Evolutionary conservation across 768 basidiomycete species (phyloP).

Genomic region (Hericium coralloides): DNA sequence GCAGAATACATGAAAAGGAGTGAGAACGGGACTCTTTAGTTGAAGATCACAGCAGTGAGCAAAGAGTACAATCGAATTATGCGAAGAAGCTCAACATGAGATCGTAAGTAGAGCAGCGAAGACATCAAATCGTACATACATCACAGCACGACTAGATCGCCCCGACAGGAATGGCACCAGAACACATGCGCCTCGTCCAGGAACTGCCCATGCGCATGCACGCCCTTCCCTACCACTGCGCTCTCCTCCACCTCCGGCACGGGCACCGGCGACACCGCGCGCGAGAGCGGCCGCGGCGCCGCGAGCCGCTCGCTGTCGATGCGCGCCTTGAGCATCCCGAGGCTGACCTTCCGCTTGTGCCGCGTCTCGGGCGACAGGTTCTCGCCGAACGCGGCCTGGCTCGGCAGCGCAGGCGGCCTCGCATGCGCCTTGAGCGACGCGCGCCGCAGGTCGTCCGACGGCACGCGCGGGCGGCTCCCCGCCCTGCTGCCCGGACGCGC

Average conservation of each 20-base stretch:
- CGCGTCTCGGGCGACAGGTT: conserved; percentile 64
- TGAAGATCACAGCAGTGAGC: too few relatives aligned
- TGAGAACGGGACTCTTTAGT: too few relatives aligned
- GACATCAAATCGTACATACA: neutral
- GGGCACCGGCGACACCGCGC: conserved; percentile 41
- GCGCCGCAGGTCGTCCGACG: conserved; percentile 29
- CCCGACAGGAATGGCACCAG: conserved; percentile 79
- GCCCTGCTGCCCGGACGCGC: conserved; percentile 40
- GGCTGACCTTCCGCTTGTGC: conserved; percentile 75
- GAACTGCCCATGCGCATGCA: conserved; percentile 52
- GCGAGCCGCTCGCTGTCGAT: conserved; percentile 67
- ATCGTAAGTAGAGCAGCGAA: neutral
- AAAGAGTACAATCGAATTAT: too few relatives aligned
- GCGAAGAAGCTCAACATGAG: too few relatives aligned
- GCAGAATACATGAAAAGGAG: too few relatives aligned
- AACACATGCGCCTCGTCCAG: conserved; percentile 85
- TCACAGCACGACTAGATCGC: conserved; percentile 72
- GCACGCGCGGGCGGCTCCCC: conserved; percentile 18
- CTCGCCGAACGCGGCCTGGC: conserved; percentile 32
- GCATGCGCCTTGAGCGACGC: conserved; percentile 25
- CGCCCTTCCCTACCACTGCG: neutral
- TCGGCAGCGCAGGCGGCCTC: conserved; percentile 24
- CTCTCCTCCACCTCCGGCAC: conserved; percentile 20
- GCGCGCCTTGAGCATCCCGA: conserved; percentile 85
- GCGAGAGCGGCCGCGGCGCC: conserved; percentile 36